phyloP scores from a whole-genome alignment of 768 basidiomycete genomes.

The Collybia nuda region DNA sequence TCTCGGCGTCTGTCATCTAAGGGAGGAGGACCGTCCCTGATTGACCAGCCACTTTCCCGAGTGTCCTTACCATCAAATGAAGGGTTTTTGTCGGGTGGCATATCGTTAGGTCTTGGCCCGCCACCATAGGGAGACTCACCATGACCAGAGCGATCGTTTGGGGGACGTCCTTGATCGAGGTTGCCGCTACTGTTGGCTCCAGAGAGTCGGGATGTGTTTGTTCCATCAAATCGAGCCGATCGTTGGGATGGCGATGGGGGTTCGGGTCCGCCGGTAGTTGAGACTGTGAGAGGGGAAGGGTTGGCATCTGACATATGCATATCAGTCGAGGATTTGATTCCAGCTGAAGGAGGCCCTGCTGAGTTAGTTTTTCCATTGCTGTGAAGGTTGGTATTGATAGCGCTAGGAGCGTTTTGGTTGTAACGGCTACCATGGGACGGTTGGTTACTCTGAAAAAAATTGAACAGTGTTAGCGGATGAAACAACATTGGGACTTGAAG shows the following conservation, averaged over 20 bases:
- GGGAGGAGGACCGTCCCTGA: slow-evolving; percentile 18
- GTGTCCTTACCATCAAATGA: slow-evolving; percentile 25
- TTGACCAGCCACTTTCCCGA: slow-evolving; percentile 25
- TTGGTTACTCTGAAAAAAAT: slow-evolving; percentile 20
- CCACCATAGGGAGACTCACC: slow-evolving; percentile 27
- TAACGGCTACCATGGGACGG: slow-evolving; percentile 22
- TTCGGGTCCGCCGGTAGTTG: slow-evolving; percentile 9
- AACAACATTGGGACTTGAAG: slow-evolving; percentile 11
- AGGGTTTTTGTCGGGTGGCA: slow-evolving; percentile 20
- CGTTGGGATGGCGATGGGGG: slow-evolving; percentile 7
- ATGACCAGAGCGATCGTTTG: slow-evolving; percentile 17
- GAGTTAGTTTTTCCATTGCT: slow-evolving; percentile 18
- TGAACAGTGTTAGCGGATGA: slow-evolving; percentile 14
- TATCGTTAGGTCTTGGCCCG: slow-evolving; percentile 18
- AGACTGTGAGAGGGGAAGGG: slow-evolving; percentile 7
- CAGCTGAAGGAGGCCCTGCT: slow-evolving; percentile 12
- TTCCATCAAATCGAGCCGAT: slow-evolving; percentile 11
- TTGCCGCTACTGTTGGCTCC: neutral
- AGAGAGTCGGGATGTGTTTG: slow-evolving; percentile 8
- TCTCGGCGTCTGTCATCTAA: slow-evolving; percentile 31
- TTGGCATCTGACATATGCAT: slow-evolving; percentile 12
- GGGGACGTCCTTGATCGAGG: slow-evolving; percentile 11
- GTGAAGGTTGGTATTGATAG: slow-evolving; percentile 22
- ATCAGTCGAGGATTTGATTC: slow-evolving; percentile 10
- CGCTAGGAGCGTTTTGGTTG: slow-evolving; percentile 15